Evolutionary conservation across 2,329 filamentous ascomycete species (phyloP).

Genomic region (Chaetomium sp.): DNA sequence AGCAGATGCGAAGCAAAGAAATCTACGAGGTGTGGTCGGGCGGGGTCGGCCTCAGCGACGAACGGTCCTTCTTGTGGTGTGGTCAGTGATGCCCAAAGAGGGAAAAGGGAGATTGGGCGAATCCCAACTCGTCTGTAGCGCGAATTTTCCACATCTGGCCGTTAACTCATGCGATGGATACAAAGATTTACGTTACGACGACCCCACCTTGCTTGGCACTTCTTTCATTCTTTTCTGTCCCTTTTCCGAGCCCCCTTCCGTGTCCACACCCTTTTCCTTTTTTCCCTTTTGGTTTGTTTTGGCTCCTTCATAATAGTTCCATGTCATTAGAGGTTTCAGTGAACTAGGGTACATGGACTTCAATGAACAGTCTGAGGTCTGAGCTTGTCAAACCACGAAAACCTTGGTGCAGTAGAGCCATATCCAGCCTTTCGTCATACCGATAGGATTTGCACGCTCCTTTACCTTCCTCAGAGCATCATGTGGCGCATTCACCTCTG

Average conservation of each 20-base stretch:
- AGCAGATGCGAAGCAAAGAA: neutral
- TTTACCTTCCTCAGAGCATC: neutral
- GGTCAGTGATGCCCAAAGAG: constrained; percentile 4
- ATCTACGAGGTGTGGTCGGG: neutral
- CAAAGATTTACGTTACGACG: neutral
- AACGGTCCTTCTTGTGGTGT: neutral
- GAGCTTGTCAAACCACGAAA: neutral
- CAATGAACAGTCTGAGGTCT: neutral
- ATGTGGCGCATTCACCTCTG: neutral
- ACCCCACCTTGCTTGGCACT: too few relatives aligned
- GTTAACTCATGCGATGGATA: neutral
- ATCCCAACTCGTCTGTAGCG: neutral
- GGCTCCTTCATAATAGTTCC: neutral
- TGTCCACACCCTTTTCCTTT: neutral
- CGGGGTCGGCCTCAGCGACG: neutral
- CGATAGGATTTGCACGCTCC: neutral
- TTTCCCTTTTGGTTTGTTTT: neutral
- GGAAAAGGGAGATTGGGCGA: neutral
- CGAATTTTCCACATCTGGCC: neutral
- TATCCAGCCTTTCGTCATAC: neutral
- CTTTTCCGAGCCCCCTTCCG: neutral
- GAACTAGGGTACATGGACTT: neutral
- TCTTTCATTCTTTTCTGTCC: neutral
- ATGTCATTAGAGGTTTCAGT: neutral
- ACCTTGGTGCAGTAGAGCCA: neutral